A percentile compares a stretch with the other conserved stretches of the same genome.
Evolutionary conservation across 1,284 basidiomycete species (phyloP).

Genomic region (Ustilago cynodontis): DNA sequence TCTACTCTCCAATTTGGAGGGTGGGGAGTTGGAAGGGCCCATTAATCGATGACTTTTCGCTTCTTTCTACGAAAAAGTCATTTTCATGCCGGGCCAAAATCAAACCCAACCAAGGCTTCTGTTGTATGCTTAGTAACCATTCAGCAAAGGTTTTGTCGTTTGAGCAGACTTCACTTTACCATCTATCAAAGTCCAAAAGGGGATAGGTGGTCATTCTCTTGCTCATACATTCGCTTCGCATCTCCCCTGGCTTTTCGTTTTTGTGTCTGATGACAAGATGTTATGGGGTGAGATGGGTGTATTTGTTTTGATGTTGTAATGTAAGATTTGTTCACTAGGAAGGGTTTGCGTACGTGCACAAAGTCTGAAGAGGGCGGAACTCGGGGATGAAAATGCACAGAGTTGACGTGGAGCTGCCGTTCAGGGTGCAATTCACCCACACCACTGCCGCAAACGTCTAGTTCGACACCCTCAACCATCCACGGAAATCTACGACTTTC

Average conservation of each 20-base stretch:
- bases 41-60: conserved; percentile 61
- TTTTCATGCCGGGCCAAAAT: conserved; percentile 66
- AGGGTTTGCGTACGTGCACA: too few relatives aligned
- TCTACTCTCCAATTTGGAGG: background rate
- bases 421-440: conserved; percentile 13
- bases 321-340: background rate
- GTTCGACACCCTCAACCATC: background rate
- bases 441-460: background rate
- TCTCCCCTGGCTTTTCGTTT: background rate
- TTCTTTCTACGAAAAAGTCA: conserved; percentile 41
- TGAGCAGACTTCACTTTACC: conserved; percentile 60
- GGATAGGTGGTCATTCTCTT: conserved; percentile 44
- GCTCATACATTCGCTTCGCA: conserved; percentile 32
- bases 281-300: background rate
- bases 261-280: too few relatives aligned
- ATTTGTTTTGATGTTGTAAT: background rate
- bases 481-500: too few relatives aligned
- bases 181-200: conserved; percentile 5
- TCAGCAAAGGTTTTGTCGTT: background rate
- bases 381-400: too few relatives aligned
- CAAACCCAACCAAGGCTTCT: conserved; percentile 8
- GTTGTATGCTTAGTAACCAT: conserved; percentile 11
- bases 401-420: conserved; percentile 18
- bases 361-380: background rate
- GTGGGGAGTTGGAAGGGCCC: conserved; percentile 28